Evolutionary conservation across 2,329 filamentous ascomycete species (phyloP).

Genomic region (Pseudogymnoascus sp.): DNA sequence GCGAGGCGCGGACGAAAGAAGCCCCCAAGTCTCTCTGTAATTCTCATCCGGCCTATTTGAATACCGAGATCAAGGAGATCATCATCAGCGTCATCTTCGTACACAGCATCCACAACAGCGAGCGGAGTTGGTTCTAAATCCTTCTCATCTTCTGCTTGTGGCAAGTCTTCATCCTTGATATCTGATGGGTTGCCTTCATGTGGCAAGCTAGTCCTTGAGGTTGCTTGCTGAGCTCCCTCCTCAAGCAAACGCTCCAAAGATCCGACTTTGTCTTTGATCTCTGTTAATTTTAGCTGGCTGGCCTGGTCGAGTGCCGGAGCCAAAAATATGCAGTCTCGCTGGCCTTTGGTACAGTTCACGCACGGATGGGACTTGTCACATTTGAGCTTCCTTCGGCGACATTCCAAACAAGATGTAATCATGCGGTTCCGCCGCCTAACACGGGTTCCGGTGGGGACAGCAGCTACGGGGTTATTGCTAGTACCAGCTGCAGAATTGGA

Average conservation of each 20-base stretch:
- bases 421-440: slow-evolving; percentile 49
- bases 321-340: slow-evolving; percentile 39
- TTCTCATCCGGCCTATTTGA: slow-evolving; percentile 61
- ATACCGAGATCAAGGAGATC: slow-evolving; percentile 67
- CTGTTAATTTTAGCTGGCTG: slow-evolving; percentile 61
- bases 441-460: neutral
- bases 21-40: slow-evolving; percentile 68
- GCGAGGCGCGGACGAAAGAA: slow-evolving; percentile 63
- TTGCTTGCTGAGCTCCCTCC: slow-evolving; percentile 53
- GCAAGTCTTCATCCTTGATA: slow-evolving; percentile 41
- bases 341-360: slow-evolving; percentile 47
- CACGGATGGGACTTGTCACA: slow-evolving; percentile 71
- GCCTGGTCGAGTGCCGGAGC: slow-evolving; percentile 52
- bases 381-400: slow-evolving; percentile 68
- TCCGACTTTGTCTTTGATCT: slow-evolving; percentile 74
- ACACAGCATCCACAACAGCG: slow-evolving; percentile 58
- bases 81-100: slow-evolving; percentile 56
- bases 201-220: slow-evolving; percentile 4
- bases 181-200: slow-evolving; percentile 31
- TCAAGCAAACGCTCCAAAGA: slow-evolving; percentile 63
- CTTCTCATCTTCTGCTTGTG: slow-evolving; percentile 49
- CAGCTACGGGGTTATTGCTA: neutral
- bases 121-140: slow-evolving; percentile 57
- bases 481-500: neutral
- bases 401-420: slow-evolving; percentile 64